Evolutionary conservation across 257 asterid species (phyloP), one percentile per base, ranked within the genome.

Genomic region (Solanum bulbocastanum): DNA sequence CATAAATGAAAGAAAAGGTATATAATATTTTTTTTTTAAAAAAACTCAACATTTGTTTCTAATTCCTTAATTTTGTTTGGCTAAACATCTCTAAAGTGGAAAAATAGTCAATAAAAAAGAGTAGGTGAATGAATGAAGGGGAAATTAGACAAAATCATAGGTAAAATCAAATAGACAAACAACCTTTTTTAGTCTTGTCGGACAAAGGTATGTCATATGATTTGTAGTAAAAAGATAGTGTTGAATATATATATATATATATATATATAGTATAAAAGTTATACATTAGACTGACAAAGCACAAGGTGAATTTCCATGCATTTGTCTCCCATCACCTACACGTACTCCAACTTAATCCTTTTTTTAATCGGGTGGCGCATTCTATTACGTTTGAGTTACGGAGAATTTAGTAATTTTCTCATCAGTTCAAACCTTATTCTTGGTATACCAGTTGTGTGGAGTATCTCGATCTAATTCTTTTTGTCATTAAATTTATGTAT

Each of bases 71-170:
- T 10, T 75, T 40, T 10, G 16, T 36, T 36, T 39, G 58, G 58
- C 10, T n/a, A 75, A 75, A 39, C 33, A 75, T 37, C 11, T 11
- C 20, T n/a, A 75, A 39, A 32, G 11, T 11, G 52, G 62, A 6
- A 42, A 44, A 25, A 9, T 46, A 81, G 1, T 81, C 10, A 30
- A 44, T 27, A 27, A 10, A 44, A 27, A 18, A 14, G 35, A 4
- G 30, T 27, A 30, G 71, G 86, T 60, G 37, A 42, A 23, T 60
- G 37, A 42, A 23, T 0, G 79, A 15, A 22, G 20, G 37, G 32
- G 75, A 68, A 88, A 74, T 74, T 74, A 88, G 92, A 89, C 90
- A 90, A 89, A 87, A 88, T 23, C 49, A 83, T 89, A 88, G 91
- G 88, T 87, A 87, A 90, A 87, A 90, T 89, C 88, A 87, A 89